Conservation (phyloP, 2,329 filamentous ascomycete genomes). For the Trichophyton mentagrophytes region DNA sequence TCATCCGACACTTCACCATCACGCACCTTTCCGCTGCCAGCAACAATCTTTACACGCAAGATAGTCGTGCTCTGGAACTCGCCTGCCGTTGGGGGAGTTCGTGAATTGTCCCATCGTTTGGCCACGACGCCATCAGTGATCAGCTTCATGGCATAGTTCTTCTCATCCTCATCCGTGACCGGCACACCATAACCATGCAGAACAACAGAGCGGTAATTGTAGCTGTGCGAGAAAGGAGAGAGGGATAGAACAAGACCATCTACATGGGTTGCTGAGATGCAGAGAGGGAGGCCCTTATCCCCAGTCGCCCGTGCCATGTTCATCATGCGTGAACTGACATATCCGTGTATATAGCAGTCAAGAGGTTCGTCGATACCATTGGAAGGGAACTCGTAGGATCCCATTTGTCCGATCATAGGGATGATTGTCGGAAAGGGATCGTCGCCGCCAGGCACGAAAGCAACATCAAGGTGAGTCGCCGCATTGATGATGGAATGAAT, state of each 20-base stretch:
- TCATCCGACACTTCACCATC: constrained; percentile 52
- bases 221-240: constrained; percentile 68
- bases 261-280: constrained; percentile 58
- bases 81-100: constrained; percentile 56
- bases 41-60: constrained; percentile 53
- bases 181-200: constrained; percentile 61
- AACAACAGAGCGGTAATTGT: constrained; percentile 73
- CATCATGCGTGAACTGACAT: constrained; percentile 67
- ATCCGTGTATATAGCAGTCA: constrained; percentile 73
- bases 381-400: constrained; percentile 53
- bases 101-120: constrained; percentile 54
- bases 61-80: constrained; percentile 67
- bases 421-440: constrained; percentile 64
- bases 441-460: constrained; percentile 51
- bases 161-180: constrained; percentile 57
- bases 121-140: constrained; percentile 65
- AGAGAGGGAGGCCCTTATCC: constrained; percentile 52
- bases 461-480: constrained; percentile 64
- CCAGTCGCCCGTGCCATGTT: constrained; percentile 41
- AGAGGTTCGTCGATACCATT: constrained; percentile 49
- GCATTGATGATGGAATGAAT: constrained; percentile 66
- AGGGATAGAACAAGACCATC: constrained; percentile 71
- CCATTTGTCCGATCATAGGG: constrained; percentile 79
- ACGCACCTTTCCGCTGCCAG: constrained; percentile 64
- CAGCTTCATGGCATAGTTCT: constrained; percentile 62